Base-by-base conservation (phyloP, 2,329 filamentous ascomycete species). In the Tolypocladium guangdongense region DNA sequence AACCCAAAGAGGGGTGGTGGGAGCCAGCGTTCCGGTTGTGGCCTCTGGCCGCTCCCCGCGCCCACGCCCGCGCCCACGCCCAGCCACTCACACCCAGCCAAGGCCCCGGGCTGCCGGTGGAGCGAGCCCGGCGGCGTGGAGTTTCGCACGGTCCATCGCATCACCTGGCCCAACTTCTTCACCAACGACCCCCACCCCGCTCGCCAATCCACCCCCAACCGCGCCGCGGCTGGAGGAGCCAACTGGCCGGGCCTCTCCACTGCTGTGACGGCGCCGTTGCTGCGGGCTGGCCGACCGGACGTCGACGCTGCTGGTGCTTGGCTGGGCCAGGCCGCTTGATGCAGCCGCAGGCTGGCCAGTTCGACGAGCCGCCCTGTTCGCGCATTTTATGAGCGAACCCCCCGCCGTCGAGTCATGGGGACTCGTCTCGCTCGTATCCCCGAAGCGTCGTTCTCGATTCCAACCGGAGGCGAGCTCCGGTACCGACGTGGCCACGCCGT, bases 1-100 rank as follows among this genome's bases (percentile, higher is more conserved):
- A 68, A 67, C 65, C 66, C 54, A 54, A 62, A 60, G 63, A 62
- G 58, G 58, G 58, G 60, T 58, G 53, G 50, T 48, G 22, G 41
- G 30, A 14, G 22, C 41, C 33, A 22, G 33, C 33, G 35, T 36
- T 36, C 35, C 16, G 35, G 35, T 7, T 18, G 46, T 33, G 46
- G 32, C 22, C 12, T 49, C 35, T 30, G 24, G 30, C 27, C 52
- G 57, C 56, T 55, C 49, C 52, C 52, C 52, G 27, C 38, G 14
- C 47, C 48, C 33, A 7, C 35, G 38, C 39, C 50, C 14, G n/a
- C 39, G 22, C 24, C 22, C 12, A 43, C 41, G 39, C 48, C 48
- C 48, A 30, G 48, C 48, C 47, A 49, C 20, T 49, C 47, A 49
- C 47, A 49, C 22, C 16, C n/a, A 12, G n/a, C 33, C 12, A 10